These are phyloP conservation scores for Extremus antarcticus DNA, from an alignment of 495 filamentous ascomycete genomes.

Conservation along the genomic window DNA sequence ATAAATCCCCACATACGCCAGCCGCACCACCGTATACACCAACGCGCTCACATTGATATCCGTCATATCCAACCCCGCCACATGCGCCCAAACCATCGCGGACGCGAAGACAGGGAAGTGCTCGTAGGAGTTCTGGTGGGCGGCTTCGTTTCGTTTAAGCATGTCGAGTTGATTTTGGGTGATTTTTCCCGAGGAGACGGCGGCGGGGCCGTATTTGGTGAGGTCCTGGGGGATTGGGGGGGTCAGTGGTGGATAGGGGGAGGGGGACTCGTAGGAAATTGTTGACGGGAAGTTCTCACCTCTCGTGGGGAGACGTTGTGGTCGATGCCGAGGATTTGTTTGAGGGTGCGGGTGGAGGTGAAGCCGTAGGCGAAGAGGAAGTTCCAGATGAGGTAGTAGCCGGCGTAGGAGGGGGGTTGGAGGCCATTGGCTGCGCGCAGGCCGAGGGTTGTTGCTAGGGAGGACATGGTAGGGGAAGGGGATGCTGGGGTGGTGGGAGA, in stretches of 20 bases:
- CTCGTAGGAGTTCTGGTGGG: constrained; percentile 41
- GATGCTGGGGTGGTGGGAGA: neutral
- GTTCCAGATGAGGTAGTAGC: constrained; percentile 35
- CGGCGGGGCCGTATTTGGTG: constrained; percentile 35
- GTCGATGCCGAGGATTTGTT: constrained; percentile 37
- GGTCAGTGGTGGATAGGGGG: too few species aligned
- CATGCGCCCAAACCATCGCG: constrained; percentile 3
- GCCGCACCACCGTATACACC: constrained; percentile 36
- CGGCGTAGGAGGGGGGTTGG: constrained; percentile 21
- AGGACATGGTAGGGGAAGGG: constrained; percentile 5
- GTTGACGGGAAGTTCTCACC: too few species aligned
- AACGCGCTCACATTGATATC: constrained; percentile 35
- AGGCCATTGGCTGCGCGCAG: neutral
- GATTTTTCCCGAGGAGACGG: constrained; percentile 41
- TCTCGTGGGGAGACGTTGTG: constrained; percentile 39
- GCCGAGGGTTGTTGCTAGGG: constrained; percentile 10
- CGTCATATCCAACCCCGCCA: constrained; percentile 31
- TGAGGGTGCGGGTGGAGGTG: constrained; percentile 35
- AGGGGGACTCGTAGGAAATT: too few species aligned
- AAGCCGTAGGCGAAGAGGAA: constrained; percentile 38
- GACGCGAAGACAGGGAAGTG: constrained; percentile 38
- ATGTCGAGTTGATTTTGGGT: constrained; percentile 34
- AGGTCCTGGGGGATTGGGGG: too few species aligned
- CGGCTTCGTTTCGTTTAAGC: constrained; percentile 38
- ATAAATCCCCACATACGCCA: constrained; percentile 35